Base-by-base conservation (phyloP, 108 stramenopile species). In the Epithemia pelagica region DNA sequence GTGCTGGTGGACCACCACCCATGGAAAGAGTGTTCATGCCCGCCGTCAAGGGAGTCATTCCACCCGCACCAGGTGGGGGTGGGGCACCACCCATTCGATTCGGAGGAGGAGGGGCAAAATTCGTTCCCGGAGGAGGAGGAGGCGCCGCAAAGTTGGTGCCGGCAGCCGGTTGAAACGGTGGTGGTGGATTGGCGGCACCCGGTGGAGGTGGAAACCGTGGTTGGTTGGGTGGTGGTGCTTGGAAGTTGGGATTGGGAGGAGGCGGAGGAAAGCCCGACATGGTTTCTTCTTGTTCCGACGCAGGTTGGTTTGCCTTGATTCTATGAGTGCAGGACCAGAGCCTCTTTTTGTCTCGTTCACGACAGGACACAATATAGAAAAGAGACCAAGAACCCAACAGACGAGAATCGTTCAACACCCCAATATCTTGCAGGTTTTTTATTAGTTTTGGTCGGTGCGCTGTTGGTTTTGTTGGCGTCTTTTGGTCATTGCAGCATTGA, bases 21-120 rank as follows among this genome's bases (percentile, higher is more conserved):
- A 24, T 52, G 30, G 52, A 27, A 33, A 21, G 52, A 54, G 7
- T 33, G 46, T 55, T 32, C 62, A 22, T 66, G 62, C 56, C 56
- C 52, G 15, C 25, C 56, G 25, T 24, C 54, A 24, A 53, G 32
- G 67, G 46, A 32, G 29, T 59, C 65, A 32, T 20, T 55, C 51
- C n/a, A 65, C 52, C 30, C 63, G 74, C 0, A 22, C 67, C 62
- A 21, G 61, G 74, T 52, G 29, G 31, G 26, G 68, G 54, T 33
- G 61, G 24, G 3, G 5, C 20, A 32, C 19, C 19, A 24, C 63
- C 63, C 33, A n/a, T 56, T 51, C 67, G 71, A 24, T 72, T 54
- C 56, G 79, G 64, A 20, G 80, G 80, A 55, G 74, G 74, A 25
- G 74, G 68, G 29, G 59, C 25, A 31, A 62, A 62, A 3, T 58